Evolutionary conservation across 2,329 filamentous ascomycete genomes (phyloP).

Genomic region (Aureobasidium subglaciale): DNA sequence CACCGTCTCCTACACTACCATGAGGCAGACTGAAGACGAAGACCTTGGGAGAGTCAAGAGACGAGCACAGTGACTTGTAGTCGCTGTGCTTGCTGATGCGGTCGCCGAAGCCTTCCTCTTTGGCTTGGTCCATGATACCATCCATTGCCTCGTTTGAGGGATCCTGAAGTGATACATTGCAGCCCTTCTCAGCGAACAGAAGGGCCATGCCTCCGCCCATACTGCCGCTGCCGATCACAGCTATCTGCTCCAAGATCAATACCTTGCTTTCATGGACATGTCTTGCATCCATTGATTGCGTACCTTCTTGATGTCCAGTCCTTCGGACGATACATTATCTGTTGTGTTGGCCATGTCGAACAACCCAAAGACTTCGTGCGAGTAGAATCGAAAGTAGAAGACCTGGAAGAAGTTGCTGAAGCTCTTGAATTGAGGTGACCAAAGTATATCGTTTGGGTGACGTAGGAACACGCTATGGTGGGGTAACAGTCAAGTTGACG

Average conservation of each 20-base stretch:
- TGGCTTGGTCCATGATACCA: conserved; percentile 34
- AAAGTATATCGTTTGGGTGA: not conserved
- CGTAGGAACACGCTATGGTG: conserved; percentile 4
- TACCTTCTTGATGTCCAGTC: conserved; percentile 26
- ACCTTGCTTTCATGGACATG: not conserved
- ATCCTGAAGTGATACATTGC: conserved; percentile 50
- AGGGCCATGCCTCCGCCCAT: conserved; percentile 57
- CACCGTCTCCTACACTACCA: conserved; percentile 40
- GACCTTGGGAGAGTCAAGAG: conserved; percentile 42
- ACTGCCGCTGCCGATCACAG: conserved; percentile 51
- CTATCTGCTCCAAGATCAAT: conserved; percentile 34
- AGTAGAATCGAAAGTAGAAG: not conserved
- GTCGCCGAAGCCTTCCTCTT: conserved; percentile 34
- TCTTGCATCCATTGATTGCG: not conserved
- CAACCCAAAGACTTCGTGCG: not conserved
- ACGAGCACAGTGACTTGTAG: conserved; percentile 45
- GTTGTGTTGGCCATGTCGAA: not conserved
- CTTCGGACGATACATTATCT: not conserved
- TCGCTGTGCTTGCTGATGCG: conserved; percentile 35
- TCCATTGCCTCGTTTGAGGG: conserved; percentile 45
- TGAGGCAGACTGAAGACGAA: conserved; percentile 50
- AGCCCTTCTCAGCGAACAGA: conserved; percentile 50
- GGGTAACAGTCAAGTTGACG: conserved; percentile 7
- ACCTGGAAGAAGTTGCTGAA: not conserved
- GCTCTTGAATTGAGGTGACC: conserved; percentile 5